These are phyloP conservation scores for Leucocoprinus leucothites DNA, from an alignment of 768 basidiomycete genomes.

Conservation along the genomic window DNA sequence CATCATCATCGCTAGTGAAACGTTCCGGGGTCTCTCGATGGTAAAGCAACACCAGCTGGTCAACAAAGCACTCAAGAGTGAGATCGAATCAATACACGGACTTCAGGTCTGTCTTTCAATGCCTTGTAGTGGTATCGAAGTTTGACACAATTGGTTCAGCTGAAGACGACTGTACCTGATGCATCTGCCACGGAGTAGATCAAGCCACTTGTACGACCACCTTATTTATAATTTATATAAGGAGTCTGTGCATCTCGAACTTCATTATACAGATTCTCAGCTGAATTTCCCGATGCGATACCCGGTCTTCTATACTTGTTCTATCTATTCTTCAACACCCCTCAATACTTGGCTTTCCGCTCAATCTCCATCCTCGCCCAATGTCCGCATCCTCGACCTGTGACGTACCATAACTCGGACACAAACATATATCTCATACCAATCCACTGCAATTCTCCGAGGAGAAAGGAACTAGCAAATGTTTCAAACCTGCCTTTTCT, in stretches of 20 bases:
- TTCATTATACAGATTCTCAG: too few relatives aligned
- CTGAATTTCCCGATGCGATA: too few relatives aligned
- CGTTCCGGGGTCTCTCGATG: slow-evolving; percentile 80
- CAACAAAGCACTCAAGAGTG: slow-evolving; percentile 79
- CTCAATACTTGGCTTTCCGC: too few relatives aligned
- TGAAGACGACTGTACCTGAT: slow-evolving; percentile 22
- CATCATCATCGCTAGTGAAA: slow-evolving; percentile 80
- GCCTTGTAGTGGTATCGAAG: neutral
- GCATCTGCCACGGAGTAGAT: neutral
- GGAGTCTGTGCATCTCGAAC: too few relatives aligned
- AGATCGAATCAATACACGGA: slow-evolving; percentile 91
- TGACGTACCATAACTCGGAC: too few relatives aligned
- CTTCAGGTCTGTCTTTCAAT: slow-evolving; percentile 65
- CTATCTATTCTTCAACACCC: too few relatives aligned
- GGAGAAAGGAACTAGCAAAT: neutral
- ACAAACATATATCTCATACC: too few relatives aligned
- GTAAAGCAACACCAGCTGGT: slow-evolving; percentile 95
- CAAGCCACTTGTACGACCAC: neutral
- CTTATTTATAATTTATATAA: neutral
- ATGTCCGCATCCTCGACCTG: too few relatives aligned
- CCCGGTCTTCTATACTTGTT: too few relatives aligned
- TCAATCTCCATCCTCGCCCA: too few relatives aligned
- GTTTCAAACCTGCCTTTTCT: neutral
- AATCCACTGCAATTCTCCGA: too few relatives aligned
- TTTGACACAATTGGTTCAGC: slow-evolving; percentile 14